Evolutionary conservation across 176 grass and related monocot species (phyloP).

Genomic region (Bonia amplexicaulis): DNA sequence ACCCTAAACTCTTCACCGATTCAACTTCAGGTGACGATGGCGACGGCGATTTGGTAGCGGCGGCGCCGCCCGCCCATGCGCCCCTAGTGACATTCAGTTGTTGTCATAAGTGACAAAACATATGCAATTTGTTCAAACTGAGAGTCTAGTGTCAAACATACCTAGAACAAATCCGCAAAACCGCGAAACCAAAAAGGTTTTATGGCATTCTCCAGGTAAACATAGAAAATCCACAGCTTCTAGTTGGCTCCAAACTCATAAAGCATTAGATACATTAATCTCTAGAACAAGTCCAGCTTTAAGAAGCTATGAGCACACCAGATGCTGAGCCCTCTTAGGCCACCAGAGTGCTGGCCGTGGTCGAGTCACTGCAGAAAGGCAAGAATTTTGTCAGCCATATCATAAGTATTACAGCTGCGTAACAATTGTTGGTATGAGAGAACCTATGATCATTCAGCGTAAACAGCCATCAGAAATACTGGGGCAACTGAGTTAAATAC

Average conservation of each 20-base stretch:
- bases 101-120: neutral
- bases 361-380: constrained; percentile 48
- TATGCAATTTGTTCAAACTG: neutral
- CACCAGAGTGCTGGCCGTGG: constrained; percentile 68
- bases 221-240: constrained; percentile 4
- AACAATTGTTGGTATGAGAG: neutral
- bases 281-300: constrained; percentile 1
- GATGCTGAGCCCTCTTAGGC: constrained; percentile 36
- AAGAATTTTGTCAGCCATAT: neutral
- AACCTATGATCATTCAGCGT: neutral
- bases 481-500: neutral
- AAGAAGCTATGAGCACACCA: neutral
- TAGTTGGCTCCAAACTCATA: constrained; percentile 30
- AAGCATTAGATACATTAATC: constrained; percentile 22
- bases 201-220: constrained; percentile 19
- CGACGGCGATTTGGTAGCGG: too few relatives aligned
- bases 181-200: constrained; percentile 14
- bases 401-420: neutral
- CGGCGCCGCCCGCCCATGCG: too few relatives aligned
- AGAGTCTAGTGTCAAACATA: neutral
- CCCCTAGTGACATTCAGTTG: neutral
- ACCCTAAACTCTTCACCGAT: too few relatives aligned
- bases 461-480: neutral
- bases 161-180: too few relatives aligned
- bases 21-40: too few relatives aligned